phyloP scores from a whole-genome alignment of 768 basidiomycete species.

The Leccinum rimulosum region DNA sequence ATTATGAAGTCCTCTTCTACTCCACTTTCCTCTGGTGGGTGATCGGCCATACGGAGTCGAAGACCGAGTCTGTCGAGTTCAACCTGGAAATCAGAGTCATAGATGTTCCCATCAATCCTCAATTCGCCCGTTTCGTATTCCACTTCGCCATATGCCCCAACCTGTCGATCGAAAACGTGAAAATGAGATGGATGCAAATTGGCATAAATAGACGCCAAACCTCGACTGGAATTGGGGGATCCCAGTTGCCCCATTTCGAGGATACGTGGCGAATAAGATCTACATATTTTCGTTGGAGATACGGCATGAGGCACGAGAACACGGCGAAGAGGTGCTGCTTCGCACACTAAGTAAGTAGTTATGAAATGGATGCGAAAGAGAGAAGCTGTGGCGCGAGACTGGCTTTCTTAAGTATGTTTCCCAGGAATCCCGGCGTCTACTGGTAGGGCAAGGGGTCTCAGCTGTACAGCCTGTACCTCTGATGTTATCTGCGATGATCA shows the following conservation, averaged over 20 bases:
- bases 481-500: not conserved
- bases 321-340: not conserved
- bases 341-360: not conserved
- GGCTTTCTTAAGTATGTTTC: constrained; percentile 1
- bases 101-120: constrained; percentile 33
- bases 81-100: constrained; percentile 17
- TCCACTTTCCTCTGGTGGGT: constrained; percentile 12
- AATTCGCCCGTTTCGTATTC: constrained; percentile 31
- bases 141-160: constrained; percentile 35
- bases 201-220: constrained; percentile 13
- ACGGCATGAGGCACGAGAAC: constrained; percentile 4
- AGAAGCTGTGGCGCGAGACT: not conserved
- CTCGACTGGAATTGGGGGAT: constrained; percentile 33
- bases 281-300: constrained; percentile 32
- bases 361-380: not conserved
- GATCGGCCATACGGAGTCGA: constrained; percentile 6
- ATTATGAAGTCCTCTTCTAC: constrained; percentile 26
- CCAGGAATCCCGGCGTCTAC: constrained; percentile 4
- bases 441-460: not conserved
- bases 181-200: not conserved
- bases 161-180: constrained; percentile 15
- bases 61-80: constrained; percentile 10
- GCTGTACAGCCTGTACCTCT: not conserved
- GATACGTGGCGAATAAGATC: constrained; percentile 33
- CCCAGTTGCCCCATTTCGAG: constrained; percentile 40